phyloP scores from a whole-genome alignment of 768 basidiomycete species.

The Tricholoma furcatifolium region DNA sequence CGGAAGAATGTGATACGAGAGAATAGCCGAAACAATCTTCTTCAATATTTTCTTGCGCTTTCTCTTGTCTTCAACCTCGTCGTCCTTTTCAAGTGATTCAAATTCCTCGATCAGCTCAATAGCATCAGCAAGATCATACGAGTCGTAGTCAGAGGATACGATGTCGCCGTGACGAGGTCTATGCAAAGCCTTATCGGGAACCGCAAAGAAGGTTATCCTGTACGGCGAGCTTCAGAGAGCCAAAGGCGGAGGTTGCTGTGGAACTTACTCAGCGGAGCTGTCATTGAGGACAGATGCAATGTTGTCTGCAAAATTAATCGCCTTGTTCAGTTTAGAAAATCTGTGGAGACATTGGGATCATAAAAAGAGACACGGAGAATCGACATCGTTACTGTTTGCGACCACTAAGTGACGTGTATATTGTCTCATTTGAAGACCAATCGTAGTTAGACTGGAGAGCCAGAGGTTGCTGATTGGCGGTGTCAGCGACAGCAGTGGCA shows the following conservation, averaged over 20 bases:
- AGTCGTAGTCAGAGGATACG: background rate
- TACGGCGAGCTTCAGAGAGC: background rate
- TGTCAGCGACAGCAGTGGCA: background rate
- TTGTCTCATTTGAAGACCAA: constrained; percentile 9
- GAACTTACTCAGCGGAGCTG: constrained; percentile 12
- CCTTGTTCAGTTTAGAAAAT: constrained; percentile 23
- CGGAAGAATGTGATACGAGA: constrained; percentile 59
- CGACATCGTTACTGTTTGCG: constrained; percentile 5
- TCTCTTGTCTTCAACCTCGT: constrained; percentile 41
- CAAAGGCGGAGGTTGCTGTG: too few species aligned
- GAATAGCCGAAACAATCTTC: constrained; percentile 49
- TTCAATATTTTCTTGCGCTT: constrained; percentile 55
- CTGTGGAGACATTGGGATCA: constrained; percentile 5
- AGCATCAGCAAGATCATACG: constrained; percentile 19
- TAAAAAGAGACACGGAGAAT: background rate
- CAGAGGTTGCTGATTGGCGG: constrained; percentile 1
- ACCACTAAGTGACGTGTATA: constrained; percentile 8
- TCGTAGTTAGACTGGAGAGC: background rate
- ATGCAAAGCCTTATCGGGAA: constrained; percentile 43
- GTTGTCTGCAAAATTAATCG: constrained; percentile 22
- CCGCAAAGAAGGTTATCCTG: constrained; percentile 57
- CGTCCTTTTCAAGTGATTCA: constrained; percentile 35
- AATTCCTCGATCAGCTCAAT: constrained; percentile 27
- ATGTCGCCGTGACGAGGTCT: constrained; percentile 17
- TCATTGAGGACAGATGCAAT: constrained; percentile 18